phyloP scores from a whole-genome alignment of 1,284 basidiomycete genomes.

The Ustilago cynodontis region DNA sequence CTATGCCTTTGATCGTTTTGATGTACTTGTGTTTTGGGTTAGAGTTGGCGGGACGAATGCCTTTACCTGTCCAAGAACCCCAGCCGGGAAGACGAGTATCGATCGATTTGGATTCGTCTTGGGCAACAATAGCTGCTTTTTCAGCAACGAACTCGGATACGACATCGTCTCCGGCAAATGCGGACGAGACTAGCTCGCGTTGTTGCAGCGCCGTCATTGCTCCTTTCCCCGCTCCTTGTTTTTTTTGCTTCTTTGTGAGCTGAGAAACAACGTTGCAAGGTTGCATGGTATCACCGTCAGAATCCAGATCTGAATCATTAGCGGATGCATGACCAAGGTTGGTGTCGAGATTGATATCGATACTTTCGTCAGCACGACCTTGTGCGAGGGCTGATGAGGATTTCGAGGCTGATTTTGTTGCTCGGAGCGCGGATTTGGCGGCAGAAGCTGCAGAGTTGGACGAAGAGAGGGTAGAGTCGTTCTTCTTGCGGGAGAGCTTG shows the following conservation, averaged over 20 bases:
- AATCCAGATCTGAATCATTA: constrained; percentile 10
- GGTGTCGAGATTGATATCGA: constrained; percentile 22
- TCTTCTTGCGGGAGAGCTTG: constrained; percentile 53
- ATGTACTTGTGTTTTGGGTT: constrained; percentile 22
- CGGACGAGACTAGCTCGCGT: constrained; percentile 88
- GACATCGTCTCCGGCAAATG: constrained; percentile 96
- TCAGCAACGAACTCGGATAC: constrained; percentile 86
- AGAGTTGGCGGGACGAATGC: constrained; percentile 71
- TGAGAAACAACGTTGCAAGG: background rate
- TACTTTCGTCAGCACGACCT: constrained; percentile 17
- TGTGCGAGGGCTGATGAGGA: constrained; percentile 37
- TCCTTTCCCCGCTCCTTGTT: background rate
- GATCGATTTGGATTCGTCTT: constrained; percentile 83
- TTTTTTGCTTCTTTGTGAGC: background rate
- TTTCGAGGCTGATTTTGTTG: constrained; percentile 49
- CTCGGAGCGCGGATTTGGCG: constrained; percentile 39
- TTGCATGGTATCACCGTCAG: constrained; percentile 23
- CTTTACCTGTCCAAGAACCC: constrained; percentile 92
- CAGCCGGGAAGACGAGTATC: constrained; percentile 90
- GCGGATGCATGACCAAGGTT: no score
- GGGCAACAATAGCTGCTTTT: constrained; percentile 82
- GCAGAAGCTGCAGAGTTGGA: constrained; percentile 33
- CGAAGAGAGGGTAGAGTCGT: constrained; percentile 18
- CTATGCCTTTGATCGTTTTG: constrained; percentile 75
- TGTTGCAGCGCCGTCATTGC: constrained; percentile 73